Evolutionary conservation across 202 grass and related monocot genomes (phyloP), one percentile per base, ranked within the genome.

Genomic region (Schoenoplectus tabernaemontani): DNA sequence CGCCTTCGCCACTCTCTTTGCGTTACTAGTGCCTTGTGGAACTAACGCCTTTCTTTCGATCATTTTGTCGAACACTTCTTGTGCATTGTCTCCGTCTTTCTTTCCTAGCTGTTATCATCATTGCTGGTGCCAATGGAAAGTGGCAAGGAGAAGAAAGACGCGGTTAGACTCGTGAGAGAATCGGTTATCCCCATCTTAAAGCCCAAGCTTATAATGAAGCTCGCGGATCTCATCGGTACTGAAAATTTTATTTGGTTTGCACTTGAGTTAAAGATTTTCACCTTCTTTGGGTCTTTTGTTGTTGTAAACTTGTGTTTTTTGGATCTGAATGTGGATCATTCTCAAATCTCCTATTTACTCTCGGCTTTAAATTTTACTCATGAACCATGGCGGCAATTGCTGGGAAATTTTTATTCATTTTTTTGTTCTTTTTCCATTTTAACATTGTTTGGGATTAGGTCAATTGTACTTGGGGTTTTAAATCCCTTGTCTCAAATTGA

Each of bases 141-240:
- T 68, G 42, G 17, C 10, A 47, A 83, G 83, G 83, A 54, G 78
- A 84, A 85, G 61, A 89, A 83, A 66, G 92, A 95, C 11, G 81
- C 84, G 56, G 80, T 95, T 79, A 81, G 87, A 50, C 84, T 95
- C 77, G 89, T 89, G 85, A 85, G 87, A 23, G 92, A 95, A 53
- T 91, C 89, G 8, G 89, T 88, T 64, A 95, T 95, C 78, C 87
- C 92, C 22, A 57, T 95, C 76, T 83, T 95, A 54, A 95, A 95
- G 39, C 92, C 89, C 81, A 91, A 95, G 83, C 89, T 95, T 78
- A 86, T 86, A 81, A 95, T 95, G 85, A 95, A 95, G 85, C 92
- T 95, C 75, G 89, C 92, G 15, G 89, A 95, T 79, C 92, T 95
- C 59, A 91, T 95, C 46, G 92, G 92, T 94, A 71, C 59, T 57